Conservation (phyloP, 169 alveolate species). For the Cryptosporidium parvum region DNA sequence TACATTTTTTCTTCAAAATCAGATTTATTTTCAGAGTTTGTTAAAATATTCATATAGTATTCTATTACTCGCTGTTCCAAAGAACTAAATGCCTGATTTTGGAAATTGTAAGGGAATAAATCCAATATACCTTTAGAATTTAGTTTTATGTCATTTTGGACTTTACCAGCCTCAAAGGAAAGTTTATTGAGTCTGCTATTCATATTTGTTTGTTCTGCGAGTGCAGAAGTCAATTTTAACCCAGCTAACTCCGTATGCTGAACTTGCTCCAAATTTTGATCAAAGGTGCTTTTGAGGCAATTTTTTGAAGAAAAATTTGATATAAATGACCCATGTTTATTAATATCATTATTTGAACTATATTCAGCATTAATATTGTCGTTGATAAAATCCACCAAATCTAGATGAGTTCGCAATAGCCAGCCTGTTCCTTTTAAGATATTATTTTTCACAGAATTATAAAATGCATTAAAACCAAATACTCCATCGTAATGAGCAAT, state of each 20-base stretch:
- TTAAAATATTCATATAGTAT: constrained; percentile 43
- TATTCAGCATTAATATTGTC: background rate
- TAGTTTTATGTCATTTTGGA: background rate
- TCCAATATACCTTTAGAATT: background rate
- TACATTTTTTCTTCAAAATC: constrained; percentile 46
- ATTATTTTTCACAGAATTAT: constrained; percentile 45
- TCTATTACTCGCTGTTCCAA: constrained; percentile 51
- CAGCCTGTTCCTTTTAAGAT: constrained; percentile 74
- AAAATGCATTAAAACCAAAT: constrained; percentile 71
- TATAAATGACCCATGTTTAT: background rate
- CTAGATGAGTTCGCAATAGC: constrained; percentile 66
- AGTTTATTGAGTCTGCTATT: background rate
- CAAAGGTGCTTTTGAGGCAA: background rate
- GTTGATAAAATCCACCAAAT: constrained; percentile 57
- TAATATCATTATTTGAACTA: background rate
- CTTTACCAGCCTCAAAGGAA: background rate
- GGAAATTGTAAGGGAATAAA: background rate
- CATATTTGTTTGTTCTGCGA: background rate
- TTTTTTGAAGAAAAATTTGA: background rate
- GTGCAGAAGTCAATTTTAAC: background rate
- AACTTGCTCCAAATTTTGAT: background rate
- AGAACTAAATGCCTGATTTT: background rate
- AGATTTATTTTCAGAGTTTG: background rate
- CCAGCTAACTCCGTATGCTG: background rate
- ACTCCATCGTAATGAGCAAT: constrained; percentile 75